A percentile compares a stretch with the other conserved stretches of the same genome.
These are phyloP conservation scores for Tricharina praecox DNA, from an alignment of 495 filamentous ascomycete genomes.

Conservation along the genomic window DNA sequence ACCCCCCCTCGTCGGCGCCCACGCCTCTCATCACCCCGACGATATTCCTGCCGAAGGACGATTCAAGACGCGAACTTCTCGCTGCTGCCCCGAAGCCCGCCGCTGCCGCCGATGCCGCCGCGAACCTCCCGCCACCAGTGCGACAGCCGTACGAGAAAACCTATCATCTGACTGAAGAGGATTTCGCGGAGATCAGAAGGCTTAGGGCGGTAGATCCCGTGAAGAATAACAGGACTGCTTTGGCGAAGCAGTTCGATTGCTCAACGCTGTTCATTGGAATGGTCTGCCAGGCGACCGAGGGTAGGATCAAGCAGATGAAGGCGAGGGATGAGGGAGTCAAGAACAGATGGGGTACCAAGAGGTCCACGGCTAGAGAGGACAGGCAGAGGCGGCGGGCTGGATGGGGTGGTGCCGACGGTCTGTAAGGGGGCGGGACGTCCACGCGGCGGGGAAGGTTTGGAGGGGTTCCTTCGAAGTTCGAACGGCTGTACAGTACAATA, in stretches of 20 bases:
- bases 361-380: constrained; percentile 15
- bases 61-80: constrained; percentile 48
- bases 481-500: too few relatives aligned
- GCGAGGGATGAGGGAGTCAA: constrained; percentile 18
- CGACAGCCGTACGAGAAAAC: constrained; percentile 36
- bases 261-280: constrained; percentile 21
- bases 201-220: constrained; percentile 56
- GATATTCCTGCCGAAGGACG: constrained; percentile 70
- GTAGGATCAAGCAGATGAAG: constrained; percentile 17
- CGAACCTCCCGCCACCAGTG: constrained; percentile 40
- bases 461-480: too few relatives aligned
- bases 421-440: constrained; percentile 8
- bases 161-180: constrained; percentile 57
- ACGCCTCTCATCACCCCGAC: constrained; percentile 72
- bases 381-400: constrained; percentile 17
- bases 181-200: constrained; percentile 70
- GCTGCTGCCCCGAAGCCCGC: constrained; percentile 19
- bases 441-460: too few relatives aligned
- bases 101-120: not conserved
- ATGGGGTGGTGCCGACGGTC: constrained; percentile 23
- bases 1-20: constrained; percentile 73
- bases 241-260: constrained; percentile 18
- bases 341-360: constrained; percentile 18
- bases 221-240: constrained; percentile 50
- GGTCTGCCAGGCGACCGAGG: constrained; percentile 12